phyloP scores from a whole-genome alignment of 2,329 filamentous ascomycete species.

The Dactylellina sp. region DNA sequence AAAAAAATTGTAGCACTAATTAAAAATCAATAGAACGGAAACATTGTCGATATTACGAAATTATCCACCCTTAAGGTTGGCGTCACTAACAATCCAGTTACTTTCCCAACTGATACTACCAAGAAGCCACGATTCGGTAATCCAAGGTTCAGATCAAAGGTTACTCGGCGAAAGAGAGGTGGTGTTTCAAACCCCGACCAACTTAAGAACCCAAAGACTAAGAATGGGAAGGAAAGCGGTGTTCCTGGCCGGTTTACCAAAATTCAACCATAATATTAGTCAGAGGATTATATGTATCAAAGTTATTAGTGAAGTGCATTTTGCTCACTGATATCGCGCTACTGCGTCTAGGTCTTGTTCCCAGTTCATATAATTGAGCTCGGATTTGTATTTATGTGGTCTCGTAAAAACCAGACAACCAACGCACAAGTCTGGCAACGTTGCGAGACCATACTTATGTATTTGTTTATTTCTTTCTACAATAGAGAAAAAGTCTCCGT shows the following conservation, averaged over 20 bases:
- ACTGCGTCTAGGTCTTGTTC: too few relatives aligned
- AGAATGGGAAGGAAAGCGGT: not conserved
- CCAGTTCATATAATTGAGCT: too few relatives aligned
- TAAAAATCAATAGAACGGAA: conserved; percentile 1
- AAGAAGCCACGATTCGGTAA: conserved; percentile 24
- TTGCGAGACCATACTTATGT: too few relatives aligned
- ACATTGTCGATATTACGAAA: conserved; percentile 8
- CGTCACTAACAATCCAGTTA: conserved; percentile 31
- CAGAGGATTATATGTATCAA: too few relatives aligned
- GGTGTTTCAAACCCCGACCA: not conserved
- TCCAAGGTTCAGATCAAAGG: conserved; percentile 9
- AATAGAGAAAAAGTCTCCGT: too few relatives aligned
- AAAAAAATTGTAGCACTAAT: not conserved
- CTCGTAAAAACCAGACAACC: too few relatives aligned
- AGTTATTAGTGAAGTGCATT: too few relatives aligned
- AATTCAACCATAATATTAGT: conserved; percentile 2
- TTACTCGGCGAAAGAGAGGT: not conserved
- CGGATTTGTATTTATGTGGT: too few relatives aligned
- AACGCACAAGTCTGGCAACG: too few relatives aligned
- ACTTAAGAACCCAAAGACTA: not conserved
- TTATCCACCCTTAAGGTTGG: conserved; percentile 31
- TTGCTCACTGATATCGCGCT: too few relatives aligned
- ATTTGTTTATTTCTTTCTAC: too few relatives aligned
- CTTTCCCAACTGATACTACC: conserved; percentile 1
- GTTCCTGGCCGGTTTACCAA: conserved; percentile 7